A percentile compares a stretch with the other conserved stretches of the same genome.
Conservation (phyloP, 192 early-diverging fungal genomes). For the Backusella morwellensis region DNA sequence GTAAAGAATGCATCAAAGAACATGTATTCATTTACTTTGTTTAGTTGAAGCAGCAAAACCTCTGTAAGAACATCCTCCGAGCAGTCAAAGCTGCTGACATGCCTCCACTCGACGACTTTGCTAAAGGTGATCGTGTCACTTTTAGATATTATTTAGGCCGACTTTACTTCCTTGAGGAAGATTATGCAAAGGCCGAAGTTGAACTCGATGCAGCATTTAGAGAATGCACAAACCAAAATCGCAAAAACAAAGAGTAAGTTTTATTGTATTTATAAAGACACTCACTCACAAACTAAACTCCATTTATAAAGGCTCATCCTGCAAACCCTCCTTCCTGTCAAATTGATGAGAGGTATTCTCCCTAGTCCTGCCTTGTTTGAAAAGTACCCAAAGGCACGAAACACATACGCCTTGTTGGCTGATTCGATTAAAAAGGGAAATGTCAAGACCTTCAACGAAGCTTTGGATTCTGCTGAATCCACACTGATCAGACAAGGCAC, state of each 20-base stretch:
- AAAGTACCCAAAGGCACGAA: constrained; percentile 55
- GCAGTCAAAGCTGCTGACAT: constrained; percentile 72
- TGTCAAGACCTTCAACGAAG: constrained; percentile 70
- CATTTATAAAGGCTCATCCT: constrained; percentile 66
- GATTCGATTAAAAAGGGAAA: constrained; percentile 72
- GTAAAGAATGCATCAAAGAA: not conserved
- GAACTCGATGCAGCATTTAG: constrained; percentile 48
- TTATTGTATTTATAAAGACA: not conserved
- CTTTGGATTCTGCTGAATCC: constrained; percentile 53
- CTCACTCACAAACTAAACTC: not conserved
- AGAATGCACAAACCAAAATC: constrained; percentile 37
- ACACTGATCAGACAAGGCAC: constrained; percentile 65
- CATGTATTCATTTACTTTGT: not conserved
- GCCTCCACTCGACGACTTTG: constrained; percentile 71
- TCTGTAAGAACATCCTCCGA: constrained; percentile 81
- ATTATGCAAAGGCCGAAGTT: constrained; percentile 64
- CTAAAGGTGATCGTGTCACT: constrained; percentile 82
- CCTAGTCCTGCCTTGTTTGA: constrained; percentile 61
- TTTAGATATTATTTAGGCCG: constrained; percentile 87
- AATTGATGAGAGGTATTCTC: constrained; percentile 69
- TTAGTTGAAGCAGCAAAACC: constrained; percentile 71
- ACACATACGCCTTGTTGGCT: constrained; percentile 63
- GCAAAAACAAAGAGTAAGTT: constrained; percentile 48
- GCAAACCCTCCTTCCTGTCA: constrained; percentile 75
- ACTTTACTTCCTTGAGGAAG: constrained; percentile 81